Conservation (phyloP, 371 early-diverging fungal species). For the Apophysomyces variabilis region DNA sequence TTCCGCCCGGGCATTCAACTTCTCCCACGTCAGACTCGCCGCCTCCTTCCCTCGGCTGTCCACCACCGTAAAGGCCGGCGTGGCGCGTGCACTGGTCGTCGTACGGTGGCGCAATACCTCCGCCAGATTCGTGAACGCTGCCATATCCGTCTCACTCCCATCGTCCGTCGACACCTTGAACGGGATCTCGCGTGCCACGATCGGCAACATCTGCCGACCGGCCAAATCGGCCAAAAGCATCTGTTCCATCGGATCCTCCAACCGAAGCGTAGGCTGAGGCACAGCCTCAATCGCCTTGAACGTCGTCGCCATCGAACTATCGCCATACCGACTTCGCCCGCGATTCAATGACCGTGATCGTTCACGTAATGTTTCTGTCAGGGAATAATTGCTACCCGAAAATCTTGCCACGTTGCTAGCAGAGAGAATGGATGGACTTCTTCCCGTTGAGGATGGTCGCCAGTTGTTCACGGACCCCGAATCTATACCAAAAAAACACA, state of each 20-base stretch:
- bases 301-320: slow-evolving; percentile 46
- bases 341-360: slow-evolving; percentile 18
- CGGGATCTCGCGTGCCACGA: slow-evolving; percentile 38
- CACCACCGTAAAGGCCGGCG: slow-evolving; percentile 68
- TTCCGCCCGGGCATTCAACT: slow-evolving; percentile 72
- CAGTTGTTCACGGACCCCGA: slow-evolving; percentile 21
- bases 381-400: slow-evolving; percentile 21
- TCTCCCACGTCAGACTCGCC: slow-evolving; percentile 71
- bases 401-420: slow-evolving; percentile 17
- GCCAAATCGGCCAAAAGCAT: slow-evolving; percentile 39
- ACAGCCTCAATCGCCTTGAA: slow-evolving; percentile 54
- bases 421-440: slow-evolving; percentile 38
- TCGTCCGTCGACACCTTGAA: slow-evolving; percentile 20
- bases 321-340: slow-evolving; percentile 44
- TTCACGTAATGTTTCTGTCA: slow-evolving; percentile 15
- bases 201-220: slow-evolving; percentile 48
- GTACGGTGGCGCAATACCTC: slow-evolving; percentile 67
- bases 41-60: slow-evolving; percentile 80
- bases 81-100: slow-evolving; percentile 39
- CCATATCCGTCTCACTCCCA: slow-evolving; percentile 36
- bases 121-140: slow-evolving; percentile 57
- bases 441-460: slow-evolving; percentile 19
- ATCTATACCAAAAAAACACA: slow-evolving; percentile 17
- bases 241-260: slow-evolving; percentile 38
- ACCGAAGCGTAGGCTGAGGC: slow-evolving; percentile 30